A percentile compares a stretch with the other conserved stretches of the same genome.
Conservation (phyloP, 345 rosid species). For the Conringia planisiliqua region DNA sequence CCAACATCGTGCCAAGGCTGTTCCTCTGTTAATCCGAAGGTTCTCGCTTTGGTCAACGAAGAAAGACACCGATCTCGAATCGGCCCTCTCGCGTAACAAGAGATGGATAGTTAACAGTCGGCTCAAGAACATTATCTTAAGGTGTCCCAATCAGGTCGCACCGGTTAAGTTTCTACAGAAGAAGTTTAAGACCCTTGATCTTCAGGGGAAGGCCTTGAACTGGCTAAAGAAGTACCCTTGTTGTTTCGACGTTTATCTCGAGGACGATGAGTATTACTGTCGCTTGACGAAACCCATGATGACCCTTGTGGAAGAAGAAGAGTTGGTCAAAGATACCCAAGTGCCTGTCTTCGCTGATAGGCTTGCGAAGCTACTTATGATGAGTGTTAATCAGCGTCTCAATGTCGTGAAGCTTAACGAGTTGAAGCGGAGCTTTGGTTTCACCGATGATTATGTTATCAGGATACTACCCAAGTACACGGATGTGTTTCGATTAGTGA, state of each 20-base stretch:
- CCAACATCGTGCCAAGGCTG: conserved; percentile 8
- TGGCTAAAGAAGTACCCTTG: conserved; percentile 94
- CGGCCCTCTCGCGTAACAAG: conserved; percentile 75
- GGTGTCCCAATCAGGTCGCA: conserved; percentile 62
- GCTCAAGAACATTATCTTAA: conserved; percentile 72
- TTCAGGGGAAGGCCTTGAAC: conserved; percentile 87
- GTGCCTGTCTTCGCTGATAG: conserved; percentile 54
- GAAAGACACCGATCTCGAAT: conserved; percentile 86
- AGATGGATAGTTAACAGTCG: conserved; percentile 90
- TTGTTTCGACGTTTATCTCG: conserved; percentile 68
- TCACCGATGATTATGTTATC: conserved; percentile 79
- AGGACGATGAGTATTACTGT: conserved; percentile 64
- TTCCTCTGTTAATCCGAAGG: conserved; percentile 34
- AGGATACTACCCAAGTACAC: conserved; percentile 67
- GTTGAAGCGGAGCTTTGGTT: conserved; percentile 70
- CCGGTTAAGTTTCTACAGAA: conserved; percentile 67
- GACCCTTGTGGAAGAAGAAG: conserved; percentile 78
- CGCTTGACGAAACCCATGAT: conserved; percentile 67
- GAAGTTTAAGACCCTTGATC: conserved; percentile 91
- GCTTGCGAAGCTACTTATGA: conserved; percentile 76
- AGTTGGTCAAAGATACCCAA: conserved; percentile 58
- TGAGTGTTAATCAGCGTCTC: conserved; percentile 71
- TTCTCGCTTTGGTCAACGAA: conserved; percentile 89
- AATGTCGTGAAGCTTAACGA: conserved; percentile 69
- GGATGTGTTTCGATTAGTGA: conserved; percentile 57